phyloP scores from a whole-genome alignment of 2,329 filamentous ascomycete species.

The Phyllosticta citribraziliensis region DNA sequence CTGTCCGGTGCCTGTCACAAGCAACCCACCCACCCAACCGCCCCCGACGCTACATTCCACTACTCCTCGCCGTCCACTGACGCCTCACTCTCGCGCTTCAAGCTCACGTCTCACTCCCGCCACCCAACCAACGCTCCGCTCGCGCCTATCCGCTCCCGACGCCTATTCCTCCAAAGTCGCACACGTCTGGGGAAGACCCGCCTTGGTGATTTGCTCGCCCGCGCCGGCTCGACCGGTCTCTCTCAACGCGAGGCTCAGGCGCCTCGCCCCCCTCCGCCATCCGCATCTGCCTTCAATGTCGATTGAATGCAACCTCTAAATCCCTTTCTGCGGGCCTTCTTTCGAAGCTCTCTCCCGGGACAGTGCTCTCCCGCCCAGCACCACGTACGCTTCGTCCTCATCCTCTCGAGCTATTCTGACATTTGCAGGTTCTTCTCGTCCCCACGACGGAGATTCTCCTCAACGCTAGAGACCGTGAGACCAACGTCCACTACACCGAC shows the following conservation, averaged over 20 bases:
- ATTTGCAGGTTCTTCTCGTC: slow-evolving; percentile 66
- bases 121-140: not conserved
- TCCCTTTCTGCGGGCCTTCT: slow-evolving; percentile 96
- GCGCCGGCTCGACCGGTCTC: slow-evolving; percentile 9
- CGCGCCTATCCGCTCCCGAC: not conserved
- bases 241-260: slow-evolving; percentile 7
- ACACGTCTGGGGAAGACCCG: not conserved
- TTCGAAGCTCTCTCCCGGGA: slow-evolving; percentile 82
- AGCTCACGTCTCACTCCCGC: not conserved
- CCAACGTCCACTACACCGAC: slow-evolving; percentile 65
- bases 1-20: not conserved
- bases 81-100: not conserved
- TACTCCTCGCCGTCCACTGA: not conserved
- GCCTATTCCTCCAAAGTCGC: not conserved
- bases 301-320: slow-evolving; percentile 96
- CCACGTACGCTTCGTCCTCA: slow-evolving; percentile 46
- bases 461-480: slow-evolving; percentile 78
- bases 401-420: slow-evolving; percentile 11
- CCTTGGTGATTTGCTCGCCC: slow-evolving; percentile 1
- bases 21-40: not conserved
- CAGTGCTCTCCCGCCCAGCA: slow-evolving; percentile 89
- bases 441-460: slow-evolving; percentile 88
- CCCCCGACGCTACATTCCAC: not conserved
- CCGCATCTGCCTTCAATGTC: slow-evolving; percentile 17
- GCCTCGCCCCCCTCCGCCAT: slow-evolving; percentile 5